A percentile compares a stretch with the other conserved stretches of the same genome.
phyloP scores from a whole-genome alignment of 1,139 yeast genomes.

The Geotrichum cucujoidarum region DNA sequence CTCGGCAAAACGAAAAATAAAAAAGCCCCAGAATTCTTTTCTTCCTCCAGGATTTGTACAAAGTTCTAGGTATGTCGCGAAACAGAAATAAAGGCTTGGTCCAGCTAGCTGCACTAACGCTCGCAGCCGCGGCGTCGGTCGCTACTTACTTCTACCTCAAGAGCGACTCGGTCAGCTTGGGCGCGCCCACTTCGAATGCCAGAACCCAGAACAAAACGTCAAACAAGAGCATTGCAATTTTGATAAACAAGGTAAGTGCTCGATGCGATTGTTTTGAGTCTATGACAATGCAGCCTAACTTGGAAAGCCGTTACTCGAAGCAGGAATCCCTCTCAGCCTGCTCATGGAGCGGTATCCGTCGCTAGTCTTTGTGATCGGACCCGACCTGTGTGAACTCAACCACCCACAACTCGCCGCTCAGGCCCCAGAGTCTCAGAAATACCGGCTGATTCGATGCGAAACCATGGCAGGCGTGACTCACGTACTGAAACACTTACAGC shows the following conservation, averaged over 20 bases:
- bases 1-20: too few species aligned
- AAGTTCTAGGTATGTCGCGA: too few species aligned
- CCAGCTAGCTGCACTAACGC: not conserved
- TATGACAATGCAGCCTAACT: too few species aligned
- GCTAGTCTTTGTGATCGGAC: conserved; percentile 29
- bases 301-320: conserved; percentile 21
- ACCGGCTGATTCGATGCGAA: conserved; percentile 33
- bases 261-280: too few species aligned
- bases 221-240: conserved; percentile 23
- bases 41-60: too few species aligned
- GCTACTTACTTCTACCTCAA: not conserved
- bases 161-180: not conserved
- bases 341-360: conserved; percentile 27
- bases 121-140: not conserved
- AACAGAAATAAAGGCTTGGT: not conserved
- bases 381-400: conserved; percentile 23
- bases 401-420: conserved; percentile 24
- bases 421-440: conserved; percentile 23
- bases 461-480: conserved; percentile 33
- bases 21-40: too few species aligned
- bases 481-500: conserved; percentile 33
- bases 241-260: conserved; percentile 23
- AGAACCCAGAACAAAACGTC: not conserved
- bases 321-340: conserved; percentile 27
- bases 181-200: too few species aligned